A percentile compares a stretch with the other conserved stretches of the same genome.
phyloP scores from a whole-genome alignment of 202 grass and related monocot genomes.

The Carex arenaria region DNA sequence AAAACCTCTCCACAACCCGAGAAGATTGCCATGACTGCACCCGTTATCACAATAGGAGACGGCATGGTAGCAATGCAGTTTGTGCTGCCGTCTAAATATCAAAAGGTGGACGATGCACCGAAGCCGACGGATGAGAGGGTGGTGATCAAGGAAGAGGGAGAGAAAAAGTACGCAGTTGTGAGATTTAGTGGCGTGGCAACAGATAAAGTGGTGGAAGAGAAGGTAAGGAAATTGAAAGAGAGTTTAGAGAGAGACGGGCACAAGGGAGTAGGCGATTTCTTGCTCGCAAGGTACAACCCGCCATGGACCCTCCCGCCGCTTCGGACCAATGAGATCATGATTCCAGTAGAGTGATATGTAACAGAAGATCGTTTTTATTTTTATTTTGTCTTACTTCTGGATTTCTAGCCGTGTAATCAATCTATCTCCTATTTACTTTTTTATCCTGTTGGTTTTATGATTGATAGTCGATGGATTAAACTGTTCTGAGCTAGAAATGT shows the following conservation, averaged over 20 bases:
- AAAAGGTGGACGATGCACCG: slow-evolving; percentile 59
- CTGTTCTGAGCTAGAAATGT: not conserved
- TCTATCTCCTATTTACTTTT: not conserved
- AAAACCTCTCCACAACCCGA: slow-evolving; percentile 20
- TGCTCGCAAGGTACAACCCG: slow-evolving; percentile 84
- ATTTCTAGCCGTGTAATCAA: not conserved
- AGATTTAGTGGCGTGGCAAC: slow-evolving; percentile 65
- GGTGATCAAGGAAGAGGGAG: slow-evolving; percentile 50
- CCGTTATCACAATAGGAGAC: slow-evolving; percentile 54
- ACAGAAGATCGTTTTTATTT: too few species aligned
- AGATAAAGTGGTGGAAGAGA: slow-evolving; percentile 58
- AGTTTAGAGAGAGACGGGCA: slow-evolving; percentile 71
- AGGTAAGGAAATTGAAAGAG: slow-evolving; percentile 56
- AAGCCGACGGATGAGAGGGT: slow-evolving; percentile 73
- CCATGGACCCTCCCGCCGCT: slow-evolving; percentile 82
- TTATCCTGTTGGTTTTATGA: not conserved
- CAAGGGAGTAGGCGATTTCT: slow-evolving; percentile 37
- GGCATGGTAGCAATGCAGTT: slow-evolving; percentile 71
- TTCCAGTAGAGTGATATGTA: slow-evolving; percentile 52
- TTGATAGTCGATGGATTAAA: not conserved
- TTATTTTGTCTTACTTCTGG: not conserved
- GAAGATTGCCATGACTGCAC: slow-evolving; percentile 76
- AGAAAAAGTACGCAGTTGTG: slow-evolving; percentile 61
- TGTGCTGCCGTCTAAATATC: slow-evolving; percentile 75
- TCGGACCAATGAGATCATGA: slow-evolving; percentile 91